phyloP scores from a whole-genome alignment of 148 eudicot genomes.

The Camellia lanceoleosa region DNA sequence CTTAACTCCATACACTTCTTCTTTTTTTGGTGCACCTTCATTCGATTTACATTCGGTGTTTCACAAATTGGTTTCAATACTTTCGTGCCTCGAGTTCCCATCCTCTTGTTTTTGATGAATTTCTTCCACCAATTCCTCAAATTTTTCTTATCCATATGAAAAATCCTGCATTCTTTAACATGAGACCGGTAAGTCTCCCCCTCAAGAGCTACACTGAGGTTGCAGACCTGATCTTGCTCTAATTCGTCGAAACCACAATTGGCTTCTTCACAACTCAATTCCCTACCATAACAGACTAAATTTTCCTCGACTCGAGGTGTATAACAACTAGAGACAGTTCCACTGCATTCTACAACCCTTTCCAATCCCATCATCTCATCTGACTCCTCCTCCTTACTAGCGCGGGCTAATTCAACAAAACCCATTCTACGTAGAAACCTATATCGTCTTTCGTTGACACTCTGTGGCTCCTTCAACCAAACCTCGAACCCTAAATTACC shows the following conservation, averaged over 20 bases:
- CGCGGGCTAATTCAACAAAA: conserved; percentile 26
- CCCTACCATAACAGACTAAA: conserved; percentile 20
- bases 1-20: conserved; percentile 55
- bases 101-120: conserved; percentile 30
- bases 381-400: background rate
- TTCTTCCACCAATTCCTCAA: conserved; percentile 50
- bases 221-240: conserved; percentile 19
- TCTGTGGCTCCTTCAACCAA: conserved; percentile 56
- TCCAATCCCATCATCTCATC: conserved; percentile 19
- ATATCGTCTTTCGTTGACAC: conserved; percentile 59
- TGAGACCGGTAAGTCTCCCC: background rate
- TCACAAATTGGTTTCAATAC: conserved; percentile 11
- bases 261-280: conserved; percentile 33
- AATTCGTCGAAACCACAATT: conserved; percentile 37
- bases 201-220: background rate
- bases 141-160: conserved; percentile 27
- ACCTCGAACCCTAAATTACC: conserved; percentile 30
- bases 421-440: conserved; percentile 54
- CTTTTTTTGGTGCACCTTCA: conserved; percentile 39
- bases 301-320: conserved; percentile 18
- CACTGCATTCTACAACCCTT: conserved; percentile 30
- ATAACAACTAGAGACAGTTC: conserved; percentile 35
- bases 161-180: conserved; percentile 10
- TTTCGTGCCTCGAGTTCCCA: conserved; percentile 11
- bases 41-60: conserved; percentile 17